These are phyloP conservation scores for Cladosporium velox DNA, from an alignment of 2,329 filamentous ascomycete species.

Conservation along the genomic window DNA sequence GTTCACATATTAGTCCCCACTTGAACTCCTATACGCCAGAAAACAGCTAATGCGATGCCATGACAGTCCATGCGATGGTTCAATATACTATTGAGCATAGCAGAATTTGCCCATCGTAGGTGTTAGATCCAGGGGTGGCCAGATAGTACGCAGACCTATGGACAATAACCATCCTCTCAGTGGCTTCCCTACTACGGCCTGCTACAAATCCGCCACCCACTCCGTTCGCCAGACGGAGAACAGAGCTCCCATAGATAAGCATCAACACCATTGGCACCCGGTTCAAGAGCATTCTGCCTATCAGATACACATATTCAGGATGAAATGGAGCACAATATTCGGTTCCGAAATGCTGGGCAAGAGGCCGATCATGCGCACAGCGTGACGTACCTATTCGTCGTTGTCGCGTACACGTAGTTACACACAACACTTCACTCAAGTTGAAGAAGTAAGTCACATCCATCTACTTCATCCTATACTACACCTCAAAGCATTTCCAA, in stretches of 20 bases:
- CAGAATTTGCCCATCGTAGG: not conserved
- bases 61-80: not conserved
- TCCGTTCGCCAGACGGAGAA: not conserved
- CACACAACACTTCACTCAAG: not conserved
- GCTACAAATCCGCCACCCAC: not conserved
- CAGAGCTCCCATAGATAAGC: not conserved
- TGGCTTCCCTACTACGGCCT: not conserved
- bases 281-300: not conserved
- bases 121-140: not conserved
- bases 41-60: too few species aligned
- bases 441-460: not conserved
- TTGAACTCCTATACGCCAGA: not conserved
- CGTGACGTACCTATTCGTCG: slow-evolving; percentile 15
- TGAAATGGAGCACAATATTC: not conserved
- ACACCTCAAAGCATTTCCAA: too few species aligned
- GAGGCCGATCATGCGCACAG: slow-evolving; percentile 4
- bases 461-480: not conserved
- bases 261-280: not conserved
- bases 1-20: not conserved
- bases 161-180: not conserved
- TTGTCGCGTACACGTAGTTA: not conserved
- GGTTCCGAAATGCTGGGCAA: not conserved
- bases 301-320: not conserved
- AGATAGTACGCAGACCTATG: not conserved
- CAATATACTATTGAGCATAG: not conserved